A percentile compares a stretch with the other conserved stretches of the same genome.
phyloP scores from a whole-genome alignment of 169 alveolate species.

The Eimeria necatrix region DNA sequence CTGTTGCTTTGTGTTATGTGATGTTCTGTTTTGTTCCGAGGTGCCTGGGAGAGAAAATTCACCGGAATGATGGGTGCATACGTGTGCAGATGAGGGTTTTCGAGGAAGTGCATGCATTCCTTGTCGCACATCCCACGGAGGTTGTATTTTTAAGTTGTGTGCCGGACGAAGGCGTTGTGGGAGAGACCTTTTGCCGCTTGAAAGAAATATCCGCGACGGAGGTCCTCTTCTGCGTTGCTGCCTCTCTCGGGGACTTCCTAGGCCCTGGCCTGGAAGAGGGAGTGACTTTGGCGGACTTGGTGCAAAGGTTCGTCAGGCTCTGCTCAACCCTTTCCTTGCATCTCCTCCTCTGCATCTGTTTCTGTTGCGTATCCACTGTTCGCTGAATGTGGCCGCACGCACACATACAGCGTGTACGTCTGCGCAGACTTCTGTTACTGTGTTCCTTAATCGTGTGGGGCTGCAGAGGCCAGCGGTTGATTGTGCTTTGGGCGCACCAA shows the following conservation, averaged over 20 bases:
- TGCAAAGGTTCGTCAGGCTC: constrained; percentile 9
- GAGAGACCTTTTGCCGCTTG: constrained; percentile 23
- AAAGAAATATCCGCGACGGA: background rate
- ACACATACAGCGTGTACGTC: too few relatives aligned
- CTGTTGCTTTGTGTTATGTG: background rate
- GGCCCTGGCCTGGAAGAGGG: constrained; percentile 9
- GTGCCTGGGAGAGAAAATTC: background rate
- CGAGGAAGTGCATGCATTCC: constrained; percentile 34
- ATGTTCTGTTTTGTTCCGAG: background rate
- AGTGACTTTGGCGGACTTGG: background rate
- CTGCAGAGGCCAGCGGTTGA: constrained; percentile 52
- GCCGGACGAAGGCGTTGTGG: constrained; percentile 52
- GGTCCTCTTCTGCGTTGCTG: constrained; percentile 20
- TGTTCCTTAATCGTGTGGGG: background rate
- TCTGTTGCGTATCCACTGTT: too few relatives aligned
- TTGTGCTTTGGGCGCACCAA: constrained; percentile 36
- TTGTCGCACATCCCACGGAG: constrained; percentile 18
- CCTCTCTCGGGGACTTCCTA: constrained; percentile 6
- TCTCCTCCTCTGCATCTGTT: too few relatives aligned
- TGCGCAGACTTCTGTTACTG: background rate
- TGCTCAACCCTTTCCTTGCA: too few relatives aligned
- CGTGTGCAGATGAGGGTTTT: constrained; percentile 35
- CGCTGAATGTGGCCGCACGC: too few relatives aligned
- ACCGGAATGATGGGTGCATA: background rate
- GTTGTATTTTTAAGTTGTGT: constrained; percentile 47